Evolutionary conservation across 139 green algal species (phyloP).

Genomic region (Chlamydomonas sphaeroides): DNA sequence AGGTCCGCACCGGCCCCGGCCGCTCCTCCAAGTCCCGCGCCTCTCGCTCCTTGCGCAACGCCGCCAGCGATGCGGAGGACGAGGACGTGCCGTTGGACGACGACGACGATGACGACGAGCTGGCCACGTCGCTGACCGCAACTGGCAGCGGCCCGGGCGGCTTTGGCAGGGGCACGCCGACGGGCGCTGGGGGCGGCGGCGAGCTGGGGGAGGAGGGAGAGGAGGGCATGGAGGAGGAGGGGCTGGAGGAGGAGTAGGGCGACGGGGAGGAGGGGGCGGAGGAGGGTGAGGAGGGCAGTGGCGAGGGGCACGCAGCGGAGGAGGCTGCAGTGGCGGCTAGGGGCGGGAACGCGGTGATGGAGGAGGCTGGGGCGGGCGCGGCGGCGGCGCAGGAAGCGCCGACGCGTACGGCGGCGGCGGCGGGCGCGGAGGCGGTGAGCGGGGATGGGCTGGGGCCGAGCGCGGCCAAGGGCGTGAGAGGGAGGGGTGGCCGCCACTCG

Average conservation of each 20-base stretch:
- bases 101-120: conserved; percentile 17
- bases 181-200: neutral
- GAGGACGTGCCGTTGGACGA: neutral
- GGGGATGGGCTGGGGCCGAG: too few species aligned
- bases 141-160: neutral
- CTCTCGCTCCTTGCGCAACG: conserved; percentile 26
- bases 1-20: conserved; percentile 22
- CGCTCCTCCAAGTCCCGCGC: conserved; percentile 34
- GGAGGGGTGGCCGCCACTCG: too few species aligned
- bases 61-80: conserved; percentile 39
- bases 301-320: too few species aligned
- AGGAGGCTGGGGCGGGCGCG: too few species aligned
- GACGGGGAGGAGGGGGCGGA: too few species aligned
- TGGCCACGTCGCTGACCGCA: neutral
- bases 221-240: too few species aligned
- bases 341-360: neutral
- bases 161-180: neutral
- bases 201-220: conserved; percentile 21
- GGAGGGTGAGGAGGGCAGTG: too few species aligned
- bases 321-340: neutral
- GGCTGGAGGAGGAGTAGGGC: too few species aligned
- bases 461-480: too few species aligned
- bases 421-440: too few species aligned
- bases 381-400: too few species aligned
- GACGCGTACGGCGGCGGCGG: too few species aligned